Evolutionary conservation across 768 basidiomycete species (phyloP).

Genomic region (Mycena olivaceomarginata): DNA sequence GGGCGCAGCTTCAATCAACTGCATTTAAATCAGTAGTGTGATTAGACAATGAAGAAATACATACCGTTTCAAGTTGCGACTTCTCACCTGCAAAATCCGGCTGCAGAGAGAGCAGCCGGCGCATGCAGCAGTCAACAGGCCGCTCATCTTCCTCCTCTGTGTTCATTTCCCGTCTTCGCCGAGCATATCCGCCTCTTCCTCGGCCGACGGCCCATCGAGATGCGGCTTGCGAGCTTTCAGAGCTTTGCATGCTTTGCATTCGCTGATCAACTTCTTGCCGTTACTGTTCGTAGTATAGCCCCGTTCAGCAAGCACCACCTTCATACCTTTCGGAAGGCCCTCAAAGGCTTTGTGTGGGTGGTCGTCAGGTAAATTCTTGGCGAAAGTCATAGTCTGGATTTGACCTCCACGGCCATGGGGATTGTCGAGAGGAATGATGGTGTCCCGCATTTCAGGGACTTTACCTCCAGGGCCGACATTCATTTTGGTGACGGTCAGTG

Average conservation of each 20-base stretch:
- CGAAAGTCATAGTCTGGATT: slow-evolving; percentile 30
- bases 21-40: no score
- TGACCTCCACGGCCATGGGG: slow-evolving; percentile 28
- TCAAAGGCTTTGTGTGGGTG: slow-evolving; percentile 40
- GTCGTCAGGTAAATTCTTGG: slow-evolving; percentile 21
- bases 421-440: slow-evolving; percentile 38
- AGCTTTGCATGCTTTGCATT: slow-evolving; percentile 34
- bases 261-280: slow-evolving; percentile 26
- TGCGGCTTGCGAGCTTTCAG: slow-evolving; percentile 21
- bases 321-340: slow-evolving; percentile 44
- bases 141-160: slow-evolving; percentile 15
- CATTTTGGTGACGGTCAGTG: slow-evolving; percentile 40
- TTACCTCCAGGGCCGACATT: slow-evolving; percentile 46
- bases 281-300: slow-evolving; percentile 25
- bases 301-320: slow-evolving; percentile 41
- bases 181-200: background rate
- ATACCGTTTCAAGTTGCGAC: no score
- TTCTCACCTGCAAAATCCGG: no score
- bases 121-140: no score
- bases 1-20: no score
- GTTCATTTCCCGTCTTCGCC: slow-evolving; percentile 30
- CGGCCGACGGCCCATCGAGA: slow-evolving; percentile 10
- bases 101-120: no score
- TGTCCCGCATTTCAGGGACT: slow-evolving; percentile 42
- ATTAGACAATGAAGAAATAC: no score